Percentiles rank a stretch among this genome's conserved stretches.
Conservation (phyloP, 192 early-diverging fungal genomes). For the Endogone sp. region DNA sequence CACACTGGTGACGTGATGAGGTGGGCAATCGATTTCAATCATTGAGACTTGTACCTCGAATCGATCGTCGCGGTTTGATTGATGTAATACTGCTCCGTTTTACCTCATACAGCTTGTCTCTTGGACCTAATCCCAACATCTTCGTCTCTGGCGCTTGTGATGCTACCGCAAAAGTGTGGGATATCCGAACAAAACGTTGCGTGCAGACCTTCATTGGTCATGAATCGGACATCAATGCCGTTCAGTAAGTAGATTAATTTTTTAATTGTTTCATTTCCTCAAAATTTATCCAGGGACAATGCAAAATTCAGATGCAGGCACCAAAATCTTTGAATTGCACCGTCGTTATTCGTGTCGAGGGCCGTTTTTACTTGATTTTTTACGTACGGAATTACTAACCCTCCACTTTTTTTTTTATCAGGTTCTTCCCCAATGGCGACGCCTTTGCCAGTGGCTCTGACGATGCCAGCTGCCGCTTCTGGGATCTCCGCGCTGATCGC, state of each 20-base stretch:
- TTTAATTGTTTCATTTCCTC: not conserved
- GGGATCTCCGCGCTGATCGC: constrained; percentile 96
- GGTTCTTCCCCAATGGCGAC: constrained; percentile 98
- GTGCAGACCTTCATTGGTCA: constrained; percentile 98
- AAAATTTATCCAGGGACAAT: not conserved
- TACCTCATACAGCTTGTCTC: constrained; percentile 59
- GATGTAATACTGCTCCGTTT: no score
- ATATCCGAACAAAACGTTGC: constrained; percentile 93
- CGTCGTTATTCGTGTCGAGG: not conserved
- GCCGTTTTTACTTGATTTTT: no score
- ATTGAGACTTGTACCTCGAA: no score
- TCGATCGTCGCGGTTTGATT: no score
- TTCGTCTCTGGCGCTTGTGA: constrained; percentile 99
- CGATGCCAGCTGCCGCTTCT: constrained; percentile 96
- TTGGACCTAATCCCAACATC: constrained; percentile 90
- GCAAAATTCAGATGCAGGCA: constrained; percentile 7
- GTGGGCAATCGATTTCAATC: no score
- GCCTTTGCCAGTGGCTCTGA: constrained; percentile 98
- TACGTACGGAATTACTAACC: no score
- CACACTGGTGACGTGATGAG: constrained; percentile 99
- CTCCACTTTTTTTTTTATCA: no score
- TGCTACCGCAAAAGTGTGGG: constrained; percentile 98
- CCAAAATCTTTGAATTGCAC: not conserved
- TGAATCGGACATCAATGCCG: constrained; percentile 98
- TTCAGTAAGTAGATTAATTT: constrained; percentile 67